Base-by-base conservation (phyloP, 2,329 filamentous ascomycete genomes). In the Orbilia blumenaviensis region DNA sequence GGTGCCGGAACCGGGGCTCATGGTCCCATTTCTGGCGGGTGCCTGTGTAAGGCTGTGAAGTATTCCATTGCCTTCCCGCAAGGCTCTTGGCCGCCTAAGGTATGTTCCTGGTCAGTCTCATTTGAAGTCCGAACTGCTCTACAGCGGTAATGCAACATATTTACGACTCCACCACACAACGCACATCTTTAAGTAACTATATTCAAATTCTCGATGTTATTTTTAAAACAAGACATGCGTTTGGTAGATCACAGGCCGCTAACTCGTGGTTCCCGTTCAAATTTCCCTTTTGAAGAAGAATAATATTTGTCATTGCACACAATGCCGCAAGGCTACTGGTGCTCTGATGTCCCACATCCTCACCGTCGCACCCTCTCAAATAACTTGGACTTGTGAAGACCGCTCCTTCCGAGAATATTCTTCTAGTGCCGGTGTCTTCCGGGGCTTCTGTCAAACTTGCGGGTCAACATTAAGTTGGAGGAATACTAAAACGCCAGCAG, bases 281-380 rank as follows among this genome's bases (percentile, higher is more conserved):
- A 34, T 3, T 32, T 12, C 32, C 10, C 21, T 29, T 32, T 12
- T n/a, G 6, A 3, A 52, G 52, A 64, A 86, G 85, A 82, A 83
- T 74, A 80, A 81, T 50, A 86, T 84, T 5, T 88, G 86, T 80
- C 86, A 88, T 78, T 88, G 87, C 82, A 85, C 85, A 5, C 86
- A 87, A 80, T 88, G 86, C 81, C 86, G 87, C 79, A 86, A 86
- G 68, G 83, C 85, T 73, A 85, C 85, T 6, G 86, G 86, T 61
- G 80, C 84, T 2, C 83, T 88, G 63, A 81, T 87, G 78, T 82
- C 84, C 76, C 81, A 82, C 66, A 81, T 83, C 56, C 84, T 87
- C 78, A 79, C 66, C 3, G 78, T 86, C 0, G 83, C 56, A 83
- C 3, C 63, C 80, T 76, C 74, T 1, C 80, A 82, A 44, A 80